Percentiles rank a stretch among this genome's conserved stretches.
Conservation (phyloP, 2,329 filamentous ascomycete genomes). For the Triangularia verruculosa region DNA sequence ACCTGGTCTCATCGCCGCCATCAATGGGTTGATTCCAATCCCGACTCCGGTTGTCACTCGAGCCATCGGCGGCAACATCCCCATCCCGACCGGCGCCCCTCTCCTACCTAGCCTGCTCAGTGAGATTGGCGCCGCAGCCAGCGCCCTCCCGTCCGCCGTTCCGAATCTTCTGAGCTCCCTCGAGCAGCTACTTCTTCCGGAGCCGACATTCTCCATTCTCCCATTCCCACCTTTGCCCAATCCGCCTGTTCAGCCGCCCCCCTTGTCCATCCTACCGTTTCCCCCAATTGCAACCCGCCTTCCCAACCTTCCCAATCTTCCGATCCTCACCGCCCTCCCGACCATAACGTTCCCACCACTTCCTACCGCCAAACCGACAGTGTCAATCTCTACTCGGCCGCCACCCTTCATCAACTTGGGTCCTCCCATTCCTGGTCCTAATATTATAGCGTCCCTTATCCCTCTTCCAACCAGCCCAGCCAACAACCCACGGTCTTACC, state of each 20-base stretch:
- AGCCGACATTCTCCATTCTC: neutral
- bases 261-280: neutral
- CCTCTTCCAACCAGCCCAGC: neutral
- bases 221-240: neutral
- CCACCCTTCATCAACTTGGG: slow-evolving; percentile 12
- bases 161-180: neutral
- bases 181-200: neutral
- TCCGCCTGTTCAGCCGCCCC: neutral
- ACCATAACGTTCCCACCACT: neutral
- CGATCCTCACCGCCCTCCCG: neutral
- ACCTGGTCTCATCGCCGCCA: neutral
- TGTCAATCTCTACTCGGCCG: neutral
- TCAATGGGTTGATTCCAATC: neutral
- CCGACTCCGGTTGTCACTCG: neutral
- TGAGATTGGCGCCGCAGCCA: neutral
- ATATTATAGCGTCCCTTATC: neutral
- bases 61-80: neutral
- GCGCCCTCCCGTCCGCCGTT: neutral
- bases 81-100: neutral
- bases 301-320: neutral
- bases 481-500: neutral
- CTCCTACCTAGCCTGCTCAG: slow-evolving; percentile 1
- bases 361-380: neutral
- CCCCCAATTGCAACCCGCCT: neutral
- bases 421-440: neutral